Conservation (phyloP, 2,329 filamentous ascomycete genomes). For the Apiospora arundinis region DNA sequence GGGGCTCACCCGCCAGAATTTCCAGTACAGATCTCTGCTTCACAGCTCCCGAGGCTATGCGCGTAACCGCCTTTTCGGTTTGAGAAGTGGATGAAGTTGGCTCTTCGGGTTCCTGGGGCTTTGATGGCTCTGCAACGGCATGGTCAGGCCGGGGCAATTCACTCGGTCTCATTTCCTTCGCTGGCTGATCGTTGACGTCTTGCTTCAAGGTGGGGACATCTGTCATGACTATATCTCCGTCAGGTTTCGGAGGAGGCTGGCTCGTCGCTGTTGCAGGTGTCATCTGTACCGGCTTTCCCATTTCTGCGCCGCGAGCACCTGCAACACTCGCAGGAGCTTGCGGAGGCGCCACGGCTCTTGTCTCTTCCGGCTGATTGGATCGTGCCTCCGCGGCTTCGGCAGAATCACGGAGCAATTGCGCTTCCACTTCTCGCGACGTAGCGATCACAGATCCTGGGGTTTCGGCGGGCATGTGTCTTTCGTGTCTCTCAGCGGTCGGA, state of each 20-base stretch:
- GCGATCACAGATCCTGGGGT: conserved; percentile 24
- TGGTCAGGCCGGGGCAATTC: background rate
- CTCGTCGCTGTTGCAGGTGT: background rate
- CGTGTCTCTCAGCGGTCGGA: conserved; percentile 19
- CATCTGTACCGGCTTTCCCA: background rate
- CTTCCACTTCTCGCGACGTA: conserved; percentile 26
- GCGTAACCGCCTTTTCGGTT: conserved; percentile 19
- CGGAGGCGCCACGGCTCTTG: background rate
- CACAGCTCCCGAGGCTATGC: conserved; percentile 32
- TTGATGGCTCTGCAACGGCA: background rate
- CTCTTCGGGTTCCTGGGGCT: background rate
- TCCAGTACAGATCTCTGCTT: conserved; percentile 42
- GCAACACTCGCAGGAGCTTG: background rate
- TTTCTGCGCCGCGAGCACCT: background rate
- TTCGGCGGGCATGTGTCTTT: conserved; percentile 16
- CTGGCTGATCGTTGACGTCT: background rate
- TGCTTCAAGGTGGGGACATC: background rate
- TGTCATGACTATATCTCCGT: conserved; percentile 14
- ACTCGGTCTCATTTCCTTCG: background rate
- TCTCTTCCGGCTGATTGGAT: background rate
- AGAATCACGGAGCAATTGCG: conserved; percentile 25
- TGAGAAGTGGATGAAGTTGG: background rate
- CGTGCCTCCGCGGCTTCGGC: conserved; percentile 20
- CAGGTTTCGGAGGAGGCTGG: background rate
- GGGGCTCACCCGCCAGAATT: conserved; percentile 34